Evolutionary conservation across 1,284 basidiomycete genomes (phyloP).

Genomic region (Ceratobasidium sp.): DNA sequence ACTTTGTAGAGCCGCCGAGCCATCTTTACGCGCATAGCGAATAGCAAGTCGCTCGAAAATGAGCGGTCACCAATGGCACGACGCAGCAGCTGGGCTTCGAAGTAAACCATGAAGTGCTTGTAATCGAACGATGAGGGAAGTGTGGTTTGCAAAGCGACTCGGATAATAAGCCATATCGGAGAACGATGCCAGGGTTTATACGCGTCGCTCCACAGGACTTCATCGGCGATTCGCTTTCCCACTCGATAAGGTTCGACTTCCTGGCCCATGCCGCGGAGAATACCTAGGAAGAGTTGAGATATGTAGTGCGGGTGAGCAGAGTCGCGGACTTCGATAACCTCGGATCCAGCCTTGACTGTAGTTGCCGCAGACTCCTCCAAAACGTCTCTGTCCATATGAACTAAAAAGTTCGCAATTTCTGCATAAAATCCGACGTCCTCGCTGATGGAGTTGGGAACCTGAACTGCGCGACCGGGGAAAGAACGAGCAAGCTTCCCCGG

Average conservation of each 20-base stretch:
- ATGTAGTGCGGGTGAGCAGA: slow-evolving; percentile 61
- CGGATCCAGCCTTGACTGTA: slow-evolving; percentile 53
- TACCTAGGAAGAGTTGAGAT: slow-evolving; percentile 60
- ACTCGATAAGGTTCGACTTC: slow-evolving; percentile 54
- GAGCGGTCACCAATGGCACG: background rate
- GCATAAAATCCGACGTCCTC: slow-evolving; percentile 53
- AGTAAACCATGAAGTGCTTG: slow-evolving; percentile 64
- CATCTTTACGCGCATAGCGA: slow-evolving; percentile 58
- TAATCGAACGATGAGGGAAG: slow-evolving; percentile 56
- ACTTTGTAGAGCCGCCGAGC: slow-evolving; percentile 60
- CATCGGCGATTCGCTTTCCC: slow-evolving; percentile 62
- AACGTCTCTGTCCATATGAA: slow-evolving; percentile 55
- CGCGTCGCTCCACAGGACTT: slow-evolving; percentile 61
- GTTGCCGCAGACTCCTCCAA: slow-evolving; percentile 47
- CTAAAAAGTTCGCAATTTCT: slow-evolving; percentile 57
- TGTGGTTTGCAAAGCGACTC: slow-evolving; percentile 63
- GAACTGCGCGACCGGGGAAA: slow-evolving; percentile 55
- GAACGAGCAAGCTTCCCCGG: slow-evolving; percentile 59
- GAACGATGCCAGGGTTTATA: slow-evolving; percentile 64
- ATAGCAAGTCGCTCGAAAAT: slow-evolving; percentile 56
- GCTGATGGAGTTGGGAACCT: slow-evolving; percentile 47
- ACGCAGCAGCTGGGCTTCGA: slow-evolving; percentile 57
- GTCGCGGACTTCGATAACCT: slow-evolving; percentile 53
- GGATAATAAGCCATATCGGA: slow-evolving; percentile 63
- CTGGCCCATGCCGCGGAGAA: slow-evolving; percentile 57